phyloP scores from a whole-genome alignment of 2,329 filamentous ascomycete species.

The Cordyceps cateniannulata region DNA sequence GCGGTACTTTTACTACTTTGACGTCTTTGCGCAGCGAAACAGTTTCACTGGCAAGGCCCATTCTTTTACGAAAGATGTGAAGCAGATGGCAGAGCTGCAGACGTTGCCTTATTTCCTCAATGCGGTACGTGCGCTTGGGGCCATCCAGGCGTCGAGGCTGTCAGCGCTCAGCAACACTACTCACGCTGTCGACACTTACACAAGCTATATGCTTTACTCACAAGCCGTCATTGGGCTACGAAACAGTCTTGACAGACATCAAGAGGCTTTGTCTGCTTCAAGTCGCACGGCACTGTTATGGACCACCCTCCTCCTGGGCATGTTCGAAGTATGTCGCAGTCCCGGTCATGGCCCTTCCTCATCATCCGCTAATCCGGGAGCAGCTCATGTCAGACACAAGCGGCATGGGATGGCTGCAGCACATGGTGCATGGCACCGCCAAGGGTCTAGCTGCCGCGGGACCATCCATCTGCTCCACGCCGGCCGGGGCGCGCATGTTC shows the following conservation, averaged over 20 bases:
- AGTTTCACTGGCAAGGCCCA: constrained; percentile 19
- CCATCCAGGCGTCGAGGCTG: constrained; percentile 23
- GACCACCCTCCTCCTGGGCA: constrained; percentile 27
- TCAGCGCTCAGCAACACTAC: not conserved
- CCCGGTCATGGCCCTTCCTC: accelerated
- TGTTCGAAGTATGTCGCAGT: constrained; percentile 26
- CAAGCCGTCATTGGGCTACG: constrained; percentile 20
- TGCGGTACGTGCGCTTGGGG: constrained; percentile 25
- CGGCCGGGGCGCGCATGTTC: constrained; percentile 23
- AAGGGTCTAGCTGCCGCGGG: constrained; percentile 25
- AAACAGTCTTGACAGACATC: constrained; percentile 15
- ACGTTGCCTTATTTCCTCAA: constrained; percentile 19
- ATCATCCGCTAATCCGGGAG: not conserved
- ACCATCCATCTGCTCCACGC: constrained; percentile 19
- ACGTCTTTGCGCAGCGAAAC: constrained; percentile 23
- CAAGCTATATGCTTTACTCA: constrained; percentile 22
- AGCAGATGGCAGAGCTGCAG: constrained; percentile 16
- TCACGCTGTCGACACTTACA: not conserved
- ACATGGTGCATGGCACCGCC: constrained; percentile 28
- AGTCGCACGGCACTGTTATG: constrained; percentile 18
- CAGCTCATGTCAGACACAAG: constrained; percentile 28
- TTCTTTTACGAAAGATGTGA: constrained; percentile 17
- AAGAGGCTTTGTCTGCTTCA: constrained; percentile 13
- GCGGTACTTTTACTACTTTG: constrained; percentile 24
- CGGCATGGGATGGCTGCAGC: constrained; percentile 27